Evolutionary conservation across 1,284 basidiomycete species (phyloP), one percentile per base, ranked within the genome.

Genomic region (Sanghuangporus baumii): DNA sequence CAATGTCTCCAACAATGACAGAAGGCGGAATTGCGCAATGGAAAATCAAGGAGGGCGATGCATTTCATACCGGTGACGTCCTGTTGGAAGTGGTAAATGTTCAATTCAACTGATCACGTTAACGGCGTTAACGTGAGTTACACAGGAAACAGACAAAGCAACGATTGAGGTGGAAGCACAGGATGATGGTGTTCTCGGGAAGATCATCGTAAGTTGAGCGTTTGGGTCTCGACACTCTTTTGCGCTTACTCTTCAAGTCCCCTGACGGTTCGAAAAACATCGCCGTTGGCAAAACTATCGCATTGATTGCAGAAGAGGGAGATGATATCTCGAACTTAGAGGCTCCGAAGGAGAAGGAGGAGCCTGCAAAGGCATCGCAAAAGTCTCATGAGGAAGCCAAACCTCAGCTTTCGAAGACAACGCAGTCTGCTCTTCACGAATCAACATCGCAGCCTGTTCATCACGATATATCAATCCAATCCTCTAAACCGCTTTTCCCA

Each of bases 121-220:
- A 31, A 31, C 26, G 26, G 3, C 26, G 26, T 62, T 43, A 61
- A 20, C 62, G 41, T 59, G 61, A 59, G 66, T 51, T 12, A 41
- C 40, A 38, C 73, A 97, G 95, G 96, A 98, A 83, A 98, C 96
- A 43, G 96, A 98, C 84, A 98, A 98, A 79, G 96, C 96, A 12
- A 97, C 95, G 1, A 98, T 99, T 71, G 96, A 99, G 71, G 96
- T 99, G n/a, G 96, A 99, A 77, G 95, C 96, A 5, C 94, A 94
- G 74, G 96, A 98, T 48, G 96, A 98, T 69, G 96, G 96, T 67
- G 76, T 98, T 14, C 75, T 99, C 72, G 96, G 91, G 51, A 98
- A 95, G 79, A 97, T 98, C 67, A 66, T 98, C 66, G 93, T 94
- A 68, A 65, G 86, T 75, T 20, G 31, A 18, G 36, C 60, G 3